These are phyloP conservation scores for Acacia concinna DNA, from an alignment of 331 rosid species.

Conservation along the genomic window DNA sequence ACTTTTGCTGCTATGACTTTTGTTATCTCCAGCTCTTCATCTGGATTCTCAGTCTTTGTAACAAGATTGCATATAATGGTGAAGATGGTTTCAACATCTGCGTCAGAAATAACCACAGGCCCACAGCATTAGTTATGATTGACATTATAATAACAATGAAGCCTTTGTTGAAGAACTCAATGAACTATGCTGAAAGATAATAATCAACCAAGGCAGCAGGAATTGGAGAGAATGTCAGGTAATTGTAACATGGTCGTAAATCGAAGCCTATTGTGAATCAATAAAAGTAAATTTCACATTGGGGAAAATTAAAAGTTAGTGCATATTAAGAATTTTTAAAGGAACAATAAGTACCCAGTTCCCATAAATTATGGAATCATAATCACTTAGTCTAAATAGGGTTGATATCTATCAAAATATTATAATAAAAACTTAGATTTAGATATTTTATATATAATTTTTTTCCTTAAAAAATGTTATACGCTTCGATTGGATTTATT, in stretches of 20 bases:
- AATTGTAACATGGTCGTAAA: neutral
- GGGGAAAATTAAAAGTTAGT: too few species aligned
- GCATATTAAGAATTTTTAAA: too few species aligned
- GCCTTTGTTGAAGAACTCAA: neutral
- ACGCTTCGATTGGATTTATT: too few species aligned
- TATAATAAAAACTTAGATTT: too few species aligned
- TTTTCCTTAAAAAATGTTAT: too few species aligned
- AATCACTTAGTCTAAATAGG: too few species aligned
- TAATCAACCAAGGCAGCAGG: neutral
- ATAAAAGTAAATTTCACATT: too few species aligned
- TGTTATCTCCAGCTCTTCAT: constrained; percentile 74
- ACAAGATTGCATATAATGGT: constrained; percentile 84
- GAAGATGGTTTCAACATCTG: constrained; percentile 85
- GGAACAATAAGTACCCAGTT: too few species aligned
- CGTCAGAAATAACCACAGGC: constrained; percentile 14
- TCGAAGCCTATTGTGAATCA: too few species aligned
- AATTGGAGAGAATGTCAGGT: neutral
- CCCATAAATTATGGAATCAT: too few species aligned
- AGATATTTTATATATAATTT: too few species aligned
- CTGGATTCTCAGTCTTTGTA: constrained; percentile 68
- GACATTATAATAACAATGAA: neutral
- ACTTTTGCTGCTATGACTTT: constrained; percentile 68
- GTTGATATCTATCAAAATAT: too few species aligned
- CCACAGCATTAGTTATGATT: neutral
- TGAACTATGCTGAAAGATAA: neutral